Evolutionary conservation across 2,329 filamentous ascomycete genomes (phyloP), one percentile per base, ranked within the genome.

Genomic region (Intubia oerlemansii): DNA sequence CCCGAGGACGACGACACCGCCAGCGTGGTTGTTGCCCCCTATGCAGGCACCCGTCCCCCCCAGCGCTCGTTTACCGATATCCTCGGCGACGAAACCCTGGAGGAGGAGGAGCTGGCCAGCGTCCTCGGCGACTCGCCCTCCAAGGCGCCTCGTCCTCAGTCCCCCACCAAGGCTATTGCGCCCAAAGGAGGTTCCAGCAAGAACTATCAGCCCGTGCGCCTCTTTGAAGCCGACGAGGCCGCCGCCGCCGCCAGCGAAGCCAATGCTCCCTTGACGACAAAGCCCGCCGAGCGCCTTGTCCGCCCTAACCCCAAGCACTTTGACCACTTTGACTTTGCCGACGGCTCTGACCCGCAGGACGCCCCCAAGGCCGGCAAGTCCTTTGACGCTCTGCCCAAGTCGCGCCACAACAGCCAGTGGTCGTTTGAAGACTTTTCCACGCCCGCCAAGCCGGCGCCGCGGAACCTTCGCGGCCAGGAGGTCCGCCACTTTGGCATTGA

Each of bases 371-470:
- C 53, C n/a, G 52, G 47, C 29, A 40, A 50, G 7, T 39, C 50
- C 4, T 44, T 51, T 14, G 47, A 58, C 13, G 48, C 59, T 30
- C 46, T 46, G 15, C 48, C 52, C 35, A 62, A 60, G 43, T 57
- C 59, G 31, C 79, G 76, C 53, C 72, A 80, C 45, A 56, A 61
- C 34, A 70, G 70, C 37, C 73, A 79, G 36, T 93, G 85, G 82
- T 69, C 70, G 27, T 95, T 95, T 49, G 68, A 80, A 35, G 82
- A 92, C 51, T 91, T 91, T 42, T 56, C 57, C 11, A 92, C 84
- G 1, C 85, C 85, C 0, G 64, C 74, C 38, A 92, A 91, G 58
- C 39, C 52, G 16, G 57, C 66, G 27, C 76, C 59, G 25, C 77
- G 74, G 48, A 47, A 63, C 14, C 44, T 58, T 30, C 63, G 71